A percentile compares a stretch with the other conserved stretches of the same genome.
Conservation (phyloP, 257 asterid genomes). For the Buddleja alternifolia region DNA sequence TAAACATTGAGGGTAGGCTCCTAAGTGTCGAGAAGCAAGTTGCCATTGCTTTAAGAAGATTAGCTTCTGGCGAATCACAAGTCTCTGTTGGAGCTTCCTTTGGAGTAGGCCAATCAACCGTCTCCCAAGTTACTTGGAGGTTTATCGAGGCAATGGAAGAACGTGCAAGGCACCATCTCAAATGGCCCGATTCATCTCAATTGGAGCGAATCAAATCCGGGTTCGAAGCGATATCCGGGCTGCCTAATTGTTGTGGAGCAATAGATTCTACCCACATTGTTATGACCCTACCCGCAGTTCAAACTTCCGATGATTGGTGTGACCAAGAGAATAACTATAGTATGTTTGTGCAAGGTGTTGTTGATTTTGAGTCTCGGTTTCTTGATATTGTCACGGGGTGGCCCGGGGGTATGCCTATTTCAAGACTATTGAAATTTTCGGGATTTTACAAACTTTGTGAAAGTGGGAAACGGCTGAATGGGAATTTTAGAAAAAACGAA, state of each 20-base stretch:
- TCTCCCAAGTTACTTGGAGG: slow-evolving; percentile 97
- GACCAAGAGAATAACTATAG: slow-evolving; percentile 89
- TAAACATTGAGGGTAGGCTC: slow-evolving; percentile 96
- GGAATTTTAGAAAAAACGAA: slow-evolving; percentile 41
- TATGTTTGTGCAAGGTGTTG: slow-evolving; percentile 90
- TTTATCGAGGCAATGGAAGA: slow-evolving; percentile 94
- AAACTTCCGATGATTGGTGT: slow-evolving; percentile 95
- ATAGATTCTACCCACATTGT: slow-evolving; percentile 86
- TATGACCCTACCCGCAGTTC: slow-evolving; percentile 94
- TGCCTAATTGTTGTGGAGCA: slow-evolving; percentile 97
- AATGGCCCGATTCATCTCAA: slow-evolving; percentile 67
- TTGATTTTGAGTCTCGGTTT: slow-evolving; percentile 69
- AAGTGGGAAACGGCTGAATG: slow-evolving; percentile 67
- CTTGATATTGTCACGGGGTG: slow-evolving; percentile 89
- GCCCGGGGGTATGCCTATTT: slow-evolving; percentile 96
- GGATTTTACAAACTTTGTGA: slow-evolving; percentile 84
- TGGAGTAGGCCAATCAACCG: slow-evolving; percentile 97
- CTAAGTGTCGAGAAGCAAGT: slow-evolving; percentile 97
- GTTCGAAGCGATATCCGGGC: slow-evolving; percentile 56
- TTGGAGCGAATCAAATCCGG: slow-evolving; percentile 59
- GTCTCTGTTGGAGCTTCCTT: slow-evolving; percentile 95
- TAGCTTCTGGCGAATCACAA: slow-evolving; percentile 98
- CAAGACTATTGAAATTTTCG: slow-evolving; percentile 69
- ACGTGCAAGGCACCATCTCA: slow-evolving; percentile 88
- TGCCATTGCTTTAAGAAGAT: slow-evolving; percentile 84